A percentile compares a stretch with the other conserved stretches of the same genome.
Evolutionary conservation across 495 filamentous ascomycete species (phyloP).

Genomic region (Aspergillus cristatus): DNA sequence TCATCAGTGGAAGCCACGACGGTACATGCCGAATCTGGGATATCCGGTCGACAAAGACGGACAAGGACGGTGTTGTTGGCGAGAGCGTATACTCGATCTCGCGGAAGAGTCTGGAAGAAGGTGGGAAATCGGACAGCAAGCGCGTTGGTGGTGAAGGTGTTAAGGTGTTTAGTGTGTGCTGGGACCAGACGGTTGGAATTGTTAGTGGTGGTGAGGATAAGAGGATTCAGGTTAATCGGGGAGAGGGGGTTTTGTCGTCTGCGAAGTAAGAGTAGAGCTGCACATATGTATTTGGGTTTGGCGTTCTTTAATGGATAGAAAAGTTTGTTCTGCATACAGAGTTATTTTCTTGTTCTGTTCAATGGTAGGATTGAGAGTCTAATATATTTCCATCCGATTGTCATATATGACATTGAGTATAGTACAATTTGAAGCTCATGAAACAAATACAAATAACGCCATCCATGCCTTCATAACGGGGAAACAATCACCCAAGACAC

Average conservation of each 20-base stretch:
- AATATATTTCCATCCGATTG: too few species aligned
- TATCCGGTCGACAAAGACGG: slow-evolving; percentile 60
- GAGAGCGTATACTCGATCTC: slow-evolving; percentile 75
- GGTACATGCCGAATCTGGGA: slow-evolving; percentile 92
- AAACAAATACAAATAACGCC: slow-evolving; percentile 25
- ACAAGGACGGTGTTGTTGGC: slow-evolving; percentile 58
- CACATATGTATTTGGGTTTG: slow-evolving; percentile 21
- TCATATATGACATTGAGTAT: slow-evolving; percentile 1
- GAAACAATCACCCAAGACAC: slow-evolving; percentile 12
- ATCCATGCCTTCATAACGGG: slow-evolving; percentile 30
- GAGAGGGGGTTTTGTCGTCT: slow-evolving; percentile 39
- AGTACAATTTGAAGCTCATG: slow-evolving; percentile 18
- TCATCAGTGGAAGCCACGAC: slow-evolving; percentile 79
- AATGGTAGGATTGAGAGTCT: too few species aligned
- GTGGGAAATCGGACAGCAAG: slow-evolving; percentile 41
- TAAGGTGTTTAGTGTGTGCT: slow-evolving; percentile 85
- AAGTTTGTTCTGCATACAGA: too few species aligned
- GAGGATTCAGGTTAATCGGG: slow-evolving; percentile 80
- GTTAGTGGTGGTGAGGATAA: slow-evolving; percentile 89
- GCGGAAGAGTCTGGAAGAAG: slow-evolving; percentile 53
- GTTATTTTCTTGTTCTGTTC: slow-evolving; percentile 9
- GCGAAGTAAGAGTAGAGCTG: slow-evolving; percentile 20
- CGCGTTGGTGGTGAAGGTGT: slow-evolving; percentile 62
- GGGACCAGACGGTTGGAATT: slow-evolving; percentile 79
- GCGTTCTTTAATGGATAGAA: slow-evolving; percentile 29